Evolutionary conservation across 495 filamentous ascomycete genomes (phyloP), one percentile per base, ranked within the genome.

Genomic region (Aspergillus mulundensis): DNA sequence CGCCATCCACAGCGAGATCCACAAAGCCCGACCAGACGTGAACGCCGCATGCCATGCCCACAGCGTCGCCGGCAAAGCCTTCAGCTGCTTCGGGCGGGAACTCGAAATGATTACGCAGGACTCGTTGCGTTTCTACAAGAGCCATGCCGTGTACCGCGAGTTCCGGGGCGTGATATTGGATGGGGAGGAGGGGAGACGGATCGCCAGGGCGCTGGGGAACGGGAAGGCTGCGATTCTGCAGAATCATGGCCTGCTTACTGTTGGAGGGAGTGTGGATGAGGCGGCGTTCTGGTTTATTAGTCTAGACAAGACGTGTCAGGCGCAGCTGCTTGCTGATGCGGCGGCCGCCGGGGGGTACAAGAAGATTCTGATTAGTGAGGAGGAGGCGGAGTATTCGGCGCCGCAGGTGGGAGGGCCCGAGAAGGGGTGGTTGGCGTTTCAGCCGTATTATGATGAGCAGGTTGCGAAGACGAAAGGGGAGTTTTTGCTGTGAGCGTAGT

Each of bases 231-330:
- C 72, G 1, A 81, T 86, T 6, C 62, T 85, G 40, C 81, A 84
- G 66, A 85, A 85, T 53, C 81, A 86, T 64, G 82, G 82, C 0
- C 61, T 83, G 8, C 60, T 84, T 6, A 84, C 81, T 7, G 71
- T 77, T 5, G 81, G 83, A 2, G 58, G 69, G 11, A 82, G 71
- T 28, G 73, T 85, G 3, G 82, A 79, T 45, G 81, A 81, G 49
- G 82, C 82, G 6, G 82, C 80, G 11, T 80, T 80, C 54, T 83
- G 81, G 74, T 85, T 87, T 60, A 69, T 84, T 23, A 77, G 73
- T 47, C 64, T 87, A 4, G 84, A 87, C 58, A 75, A 77, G 60
- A 78, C 76, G 1, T 85, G 83, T 61, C 81, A 84, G 36, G 77
- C 78, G 20, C 83, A 87, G 63, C 61, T 85, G 15, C 66, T 84